Evolutionary conservation across 768 basidiomycete species (phyloP), one percentile per base, ranked within the genome.

Genomic region (Lentinula detonsa): DNA sequence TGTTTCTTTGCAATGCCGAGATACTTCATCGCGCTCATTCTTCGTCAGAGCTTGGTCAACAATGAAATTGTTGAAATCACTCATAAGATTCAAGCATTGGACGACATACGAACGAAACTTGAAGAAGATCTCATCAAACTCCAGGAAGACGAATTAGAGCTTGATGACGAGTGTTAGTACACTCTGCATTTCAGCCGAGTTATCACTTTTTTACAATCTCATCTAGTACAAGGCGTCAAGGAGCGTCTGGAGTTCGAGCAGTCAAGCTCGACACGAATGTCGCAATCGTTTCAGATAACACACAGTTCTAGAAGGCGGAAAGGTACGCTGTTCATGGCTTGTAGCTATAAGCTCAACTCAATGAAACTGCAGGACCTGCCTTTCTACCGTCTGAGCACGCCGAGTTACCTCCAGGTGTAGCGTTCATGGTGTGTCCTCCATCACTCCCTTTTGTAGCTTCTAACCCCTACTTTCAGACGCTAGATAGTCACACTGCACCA

Each of bases 351-450:
- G 6, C 42, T 46, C 31, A 35, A 31, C n/a, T 56, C n/a, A 51
- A 48, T 57, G 21, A 54, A 16, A 33, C 43, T 57, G 28, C 45
- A 88, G 95, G 96, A 2, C 95, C 96, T 0, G 92, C 92, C 16
- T 98, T 99, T 78, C 72, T 99, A 51, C 97, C 97, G 4, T 97
- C 95, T 16, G 97, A 98, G 71, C 97, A 99, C 66, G 93, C 95
- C 66, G 94, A 97, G 57, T 79, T 99, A 34, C 97, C 97, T 8
- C 84, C 88, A 7, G 94, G 93, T 1, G 85, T 98, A 5, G 97
- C 96, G 11, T 99, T 99, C 75, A 98, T 99, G 95, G 93, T 93
- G 74, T 65, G 67, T 66, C 33, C n/a, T 23, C 16, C 60, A 9
- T 57, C 43, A 57, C 55, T 35, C 43, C 37, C n/a, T 34, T n/a